These are phyloP conservation scores for Carpinus fangiana DNA, from an alignment of 306 rosid species.

Conservation along the genomic window DNA sequence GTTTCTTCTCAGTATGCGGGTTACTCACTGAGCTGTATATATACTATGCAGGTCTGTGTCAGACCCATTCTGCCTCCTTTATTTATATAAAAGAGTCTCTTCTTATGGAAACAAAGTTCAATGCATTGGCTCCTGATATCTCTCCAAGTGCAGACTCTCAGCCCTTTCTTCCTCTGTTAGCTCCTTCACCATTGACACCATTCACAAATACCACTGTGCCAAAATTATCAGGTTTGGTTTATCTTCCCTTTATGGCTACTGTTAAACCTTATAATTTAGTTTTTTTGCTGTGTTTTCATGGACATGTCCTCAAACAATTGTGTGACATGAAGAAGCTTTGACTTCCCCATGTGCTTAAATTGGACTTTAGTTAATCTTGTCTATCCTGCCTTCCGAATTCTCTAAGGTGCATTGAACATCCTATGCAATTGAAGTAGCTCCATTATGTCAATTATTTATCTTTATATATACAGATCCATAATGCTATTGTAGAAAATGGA, in stretches of 20 bases:
- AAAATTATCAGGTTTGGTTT: constrained; percentile 47
- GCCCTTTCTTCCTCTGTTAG: constrained; percentile 59
- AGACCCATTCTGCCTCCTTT: constrained; percentile 27
- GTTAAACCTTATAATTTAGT: constrained; percentile 9
- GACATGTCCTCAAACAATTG: neutral
- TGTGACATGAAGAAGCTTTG: constrained; percentile 12
- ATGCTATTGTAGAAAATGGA: neutral
- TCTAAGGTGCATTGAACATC: neutral
- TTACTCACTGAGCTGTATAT: constrained; percentile 8
- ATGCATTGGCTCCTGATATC: constrained; percentile 38
- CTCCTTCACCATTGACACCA: constrained; percentile 58
- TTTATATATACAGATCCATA: neutral
- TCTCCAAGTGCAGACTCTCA: constrained; percentile 39
- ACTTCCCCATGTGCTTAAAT: neutral
- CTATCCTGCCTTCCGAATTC: neutral
- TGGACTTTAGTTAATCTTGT: neutral
- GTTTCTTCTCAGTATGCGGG: neutral
- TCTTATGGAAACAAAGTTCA: constrained; percentile 17
- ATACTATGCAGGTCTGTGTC: constrained; percentile 36
- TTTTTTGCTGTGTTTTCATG: constrained; percentile 9
- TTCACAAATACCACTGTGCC: constrained; percentile 44
- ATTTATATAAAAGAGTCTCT: constrained; percentile 14
- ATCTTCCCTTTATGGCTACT: constrained; percentile 17
- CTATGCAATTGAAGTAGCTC: neutral
- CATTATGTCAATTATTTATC: neutral